Evolutionary conservation across 129 eudicot genomes (phyloP), one percentile per base, ranked within the genome.

Genomic region (Flaveria brownii): DNA sequence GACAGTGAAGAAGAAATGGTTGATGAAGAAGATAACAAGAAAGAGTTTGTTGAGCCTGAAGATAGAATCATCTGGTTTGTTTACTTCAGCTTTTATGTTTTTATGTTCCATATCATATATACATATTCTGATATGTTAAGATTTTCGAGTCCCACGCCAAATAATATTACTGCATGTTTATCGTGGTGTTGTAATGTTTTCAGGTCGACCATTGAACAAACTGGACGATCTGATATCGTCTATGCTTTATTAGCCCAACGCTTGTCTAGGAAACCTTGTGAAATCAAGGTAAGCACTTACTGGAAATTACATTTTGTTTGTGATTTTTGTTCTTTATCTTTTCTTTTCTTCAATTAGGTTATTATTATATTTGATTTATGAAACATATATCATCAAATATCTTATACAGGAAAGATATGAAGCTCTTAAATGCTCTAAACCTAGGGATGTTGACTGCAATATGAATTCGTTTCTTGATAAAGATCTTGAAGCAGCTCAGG

Each of bases 321-420:
- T 81, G 45, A 68, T 71, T 71, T 57, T 46, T 26, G 23, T 41
- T 23, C 68, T 17, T 60, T 1, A 25, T 74, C 60, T 74, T 74
- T 9, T 47, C 17, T 39, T 49, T 14, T 47, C 54, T 71, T 61
- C 14, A 20, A 49, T 60, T 65, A 70, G 47, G 57, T 64, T n/a
- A 63, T 78, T 70, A 14, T 78, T 74, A 33, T 49, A 9, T 56
- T 41, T 75, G 15, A 55, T 15, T 70, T 52, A n/a, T 69, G 28
- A 57, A 64, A 84, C 83, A 81, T 79, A 81, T 82, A 85, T 86
- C 60, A 77, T 77, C 75, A 72, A 89, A 85, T 85, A 80, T 88
- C 87, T 89, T 93, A 84, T 90, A 83, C 89, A 93, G 98, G 96
- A 80, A 80, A 88, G 96, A 85, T 82, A 83, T 77, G 96, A 93